Conservation (phyloP, 768 basidiomycete genomes). For the Xanthoconium purpureum region DNA sequence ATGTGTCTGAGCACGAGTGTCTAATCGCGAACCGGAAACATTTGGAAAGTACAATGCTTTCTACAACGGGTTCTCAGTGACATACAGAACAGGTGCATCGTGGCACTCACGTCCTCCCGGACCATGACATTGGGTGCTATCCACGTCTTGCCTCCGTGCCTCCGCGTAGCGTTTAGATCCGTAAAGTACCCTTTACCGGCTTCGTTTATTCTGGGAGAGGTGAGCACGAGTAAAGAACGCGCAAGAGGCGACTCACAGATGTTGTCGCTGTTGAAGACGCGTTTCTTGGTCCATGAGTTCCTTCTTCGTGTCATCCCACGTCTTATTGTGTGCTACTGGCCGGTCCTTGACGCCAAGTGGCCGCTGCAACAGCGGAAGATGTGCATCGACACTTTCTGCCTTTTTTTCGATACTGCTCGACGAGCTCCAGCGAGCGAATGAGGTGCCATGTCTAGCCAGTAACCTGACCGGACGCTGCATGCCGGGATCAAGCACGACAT, state of each 20-base stretch:
- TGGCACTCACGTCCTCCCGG: slow-evolving; percentile 76
- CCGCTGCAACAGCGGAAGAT: slow-evolving; percentile 45
- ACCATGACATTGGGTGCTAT: slow-evolving; percentile 87
- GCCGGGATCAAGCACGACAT: slow-evolving; percentile 16
- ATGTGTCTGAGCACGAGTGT: slow-evolving; percentile 52
- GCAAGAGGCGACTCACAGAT: slow-evolving; percentile 39
- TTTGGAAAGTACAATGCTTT: slow-evolving; percentile 92
- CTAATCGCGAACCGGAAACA: slow-evolving; percentile 68
- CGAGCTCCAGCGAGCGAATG: slow-evolving; percentile 19
- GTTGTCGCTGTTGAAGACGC: slow-evolving; percentile 65
- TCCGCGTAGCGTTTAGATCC: slow-evolving; percentile 76
- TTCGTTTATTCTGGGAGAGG: slow-evolving; percentile 48
- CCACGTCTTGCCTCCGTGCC: slow-evolving; percentile 93
- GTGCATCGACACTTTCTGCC: slow-evolving; percentile 1
- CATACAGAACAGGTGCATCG: not conserved
- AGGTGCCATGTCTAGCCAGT: slow-evolving; percentile 7
- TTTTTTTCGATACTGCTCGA: slow-evolving; percentile 2
- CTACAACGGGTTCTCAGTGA: slow-evolving; percentile 39
- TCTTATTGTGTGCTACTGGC: slow-evolving; percentile 58
- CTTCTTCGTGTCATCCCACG: slow-evolving; percentile 59
- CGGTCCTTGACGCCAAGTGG: slow-evolving; percentile 75
- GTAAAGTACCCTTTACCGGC: slow-evolving; percentile 83
- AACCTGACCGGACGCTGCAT: slow-evolving; percentile 15
- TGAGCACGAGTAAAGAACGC: not conserved
- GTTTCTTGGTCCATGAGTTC: slow-evolving; percentile 72